phyloP scores from a whole-genome alignment of 192 early-diverging fungal species.

The Backusella tarrabulga region DNA sequence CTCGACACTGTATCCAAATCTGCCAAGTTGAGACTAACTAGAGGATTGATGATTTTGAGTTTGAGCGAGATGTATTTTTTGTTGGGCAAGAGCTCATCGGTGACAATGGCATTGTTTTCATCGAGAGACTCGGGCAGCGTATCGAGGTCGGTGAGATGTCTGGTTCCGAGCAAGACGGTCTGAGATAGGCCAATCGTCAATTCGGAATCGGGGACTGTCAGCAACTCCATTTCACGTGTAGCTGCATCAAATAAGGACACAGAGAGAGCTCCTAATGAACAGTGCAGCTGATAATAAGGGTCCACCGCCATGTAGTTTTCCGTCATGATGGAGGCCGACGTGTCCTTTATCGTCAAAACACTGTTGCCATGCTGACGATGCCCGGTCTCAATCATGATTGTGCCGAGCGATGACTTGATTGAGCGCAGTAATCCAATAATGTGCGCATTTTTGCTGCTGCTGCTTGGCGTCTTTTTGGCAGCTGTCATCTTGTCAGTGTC shows the following conservation, averaged over 20 bases:
- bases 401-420: background rate
- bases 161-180: background rate
- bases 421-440: background rate
- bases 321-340: background rate
- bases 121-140: background rate
- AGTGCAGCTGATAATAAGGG: conserved; percentile 1
- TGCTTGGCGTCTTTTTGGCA: background rate
- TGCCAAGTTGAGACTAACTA: background rate
- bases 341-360: background rate
- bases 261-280: background rate
- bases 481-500: background rate
- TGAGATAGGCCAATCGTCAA: background rate
- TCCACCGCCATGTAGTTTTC: background rate
- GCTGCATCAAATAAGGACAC: background rate
- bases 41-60: background rate
- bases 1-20: background rate
- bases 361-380: background rate
- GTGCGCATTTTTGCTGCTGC: background rate
- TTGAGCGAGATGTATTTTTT: background rate
- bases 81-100: background rate
- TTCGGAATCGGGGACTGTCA: background rate
- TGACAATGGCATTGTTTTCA: background rate
- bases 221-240: background rate
- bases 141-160: background rate
- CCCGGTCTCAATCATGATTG: background rate